Evolutionary conservation across 2,329 filamentous ascomycete genomes (phyloP), one percentile per base, ranked within the genome.

Genomic region (Diaporthe aspalathi): DNA sequence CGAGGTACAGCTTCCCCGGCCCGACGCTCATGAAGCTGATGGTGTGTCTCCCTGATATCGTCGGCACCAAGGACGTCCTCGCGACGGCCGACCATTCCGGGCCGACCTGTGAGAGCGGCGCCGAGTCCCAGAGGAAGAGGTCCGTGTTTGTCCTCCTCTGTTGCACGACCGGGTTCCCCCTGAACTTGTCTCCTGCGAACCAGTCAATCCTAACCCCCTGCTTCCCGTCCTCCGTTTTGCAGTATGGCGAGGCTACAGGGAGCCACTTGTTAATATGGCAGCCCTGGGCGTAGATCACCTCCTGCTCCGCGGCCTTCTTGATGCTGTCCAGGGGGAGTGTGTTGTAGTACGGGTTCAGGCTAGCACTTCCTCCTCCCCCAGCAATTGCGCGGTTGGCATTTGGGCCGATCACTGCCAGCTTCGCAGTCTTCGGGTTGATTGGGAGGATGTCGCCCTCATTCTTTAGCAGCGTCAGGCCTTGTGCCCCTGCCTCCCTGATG

Each of bases 71-170:
- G 43, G 83, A 85, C 0, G 89, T 90, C 63, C 87, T 92, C 29
- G 88, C 89, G 57, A 89, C 81, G 67, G 90, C 90, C 1, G 90
- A 92, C 85, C 89, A 92, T 68, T 89, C 86, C 0, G 88, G 88
- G 0, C 90, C 87, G 17, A 91, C 85, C 72, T 90, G 83, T 27
- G 84, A 83, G 20, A 87, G 78, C 7, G 90, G 91, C 0, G 89
- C 90, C 3, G 90, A 92, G 75, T 93, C 91, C 90, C 90, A 92
- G 2, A 93, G 83, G 83, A 91, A 92, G 1, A 92, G 84, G 76
- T 92, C 90, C 0, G 90, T 92, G 76, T 90, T 91, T 9, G 83
- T 85, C 73, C 90, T 86, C 65, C 85, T 84, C 76, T 92, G 89
- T 2, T 87, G 83, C 20, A 90, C 83, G 0, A 85, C 83, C 12